A percentile compares a stretch with the other conserved stretches of the same genome.
phyloP scores from a whole-genome alignment of 441 rosid species.

The Adansonia grandidieri region DNA sequence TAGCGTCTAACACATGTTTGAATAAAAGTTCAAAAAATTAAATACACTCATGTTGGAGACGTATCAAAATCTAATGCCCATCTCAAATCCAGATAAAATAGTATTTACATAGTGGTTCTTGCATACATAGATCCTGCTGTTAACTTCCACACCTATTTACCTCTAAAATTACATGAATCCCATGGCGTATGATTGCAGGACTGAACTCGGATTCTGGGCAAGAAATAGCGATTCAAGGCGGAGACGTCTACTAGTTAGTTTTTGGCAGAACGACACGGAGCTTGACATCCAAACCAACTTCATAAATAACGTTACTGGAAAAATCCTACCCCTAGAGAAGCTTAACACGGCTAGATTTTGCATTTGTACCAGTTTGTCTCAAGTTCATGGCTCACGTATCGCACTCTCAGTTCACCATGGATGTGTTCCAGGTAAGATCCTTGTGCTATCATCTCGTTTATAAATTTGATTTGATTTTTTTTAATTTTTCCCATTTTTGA shows the following conservation, averaged over 20 bases:
- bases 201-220: conserved; percentile 36
- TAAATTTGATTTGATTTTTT: no score
- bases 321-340: neutral
- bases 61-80: no score
- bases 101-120: no score
- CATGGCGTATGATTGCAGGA: conserved; percentile 28
- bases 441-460: no score
- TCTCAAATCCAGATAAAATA: no score
- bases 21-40: no score
- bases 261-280: conserved; percentile 40
- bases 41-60: no score
- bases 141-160: neutral
- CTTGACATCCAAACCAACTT: conserved; percentile 33
- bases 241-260: conserved; percentile 30
- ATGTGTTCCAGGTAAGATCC: conserved; percentile 42
- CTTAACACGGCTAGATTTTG: conserved; percentile 36
- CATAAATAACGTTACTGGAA: neutral
- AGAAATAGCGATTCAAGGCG: conserved; percentile 32
- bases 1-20: no score
- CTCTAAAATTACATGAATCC: neutral
- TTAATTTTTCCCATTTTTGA: no score
- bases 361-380: conserved; percentile 39
- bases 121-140: no score
- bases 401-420: conserved; percentile 39
- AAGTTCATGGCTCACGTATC: conserved; percentile 32